Conservation (phyloP, 2,329 filamentous ascomycete genomes). For the Ceratocystis cubensis region DNA sequence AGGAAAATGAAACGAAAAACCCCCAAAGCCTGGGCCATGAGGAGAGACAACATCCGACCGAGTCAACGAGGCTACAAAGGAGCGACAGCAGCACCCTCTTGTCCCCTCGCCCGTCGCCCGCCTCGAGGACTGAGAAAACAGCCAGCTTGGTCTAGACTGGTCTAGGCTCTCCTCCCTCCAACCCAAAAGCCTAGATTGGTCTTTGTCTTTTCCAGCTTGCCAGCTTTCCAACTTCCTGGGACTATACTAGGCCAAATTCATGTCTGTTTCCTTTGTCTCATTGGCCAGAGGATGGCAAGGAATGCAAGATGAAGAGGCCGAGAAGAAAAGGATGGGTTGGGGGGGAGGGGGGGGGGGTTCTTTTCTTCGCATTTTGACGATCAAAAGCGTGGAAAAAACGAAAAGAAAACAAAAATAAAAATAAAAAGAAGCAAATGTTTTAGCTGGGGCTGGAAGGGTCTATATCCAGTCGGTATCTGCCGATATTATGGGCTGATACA, state of each 20-base stretch:
- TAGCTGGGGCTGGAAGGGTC: conserved; percentile 7
- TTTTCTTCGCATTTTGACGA: not conserved
- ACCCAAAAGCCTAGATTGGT: conserved; percentile 5
- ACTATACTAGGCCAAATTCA: not conserved
- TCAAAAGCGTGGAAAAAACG: not conserved
- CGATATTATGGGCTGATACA: not conserved
- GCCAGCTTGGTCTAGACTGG: not conserved
- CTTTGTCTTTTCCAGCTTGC: conserved; percentile 13
- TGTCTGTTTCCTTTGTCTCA: not conserved
- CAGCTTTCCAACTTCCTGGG: not conserved
- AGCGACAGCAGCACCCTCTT: not conserved
- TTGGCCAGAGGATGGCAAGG: not conserved
- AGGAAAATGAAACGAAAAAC: not conserved
- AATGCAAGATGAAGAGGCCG: not conserved
- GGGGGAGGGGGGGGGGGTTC: not conserved
- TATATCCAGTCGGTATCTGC: conserved; percentile 3
- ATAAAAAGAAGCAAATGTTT: not conserved
- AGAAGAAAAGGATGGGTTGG: not conserved
- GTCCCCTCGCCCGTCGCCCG: too few relatives aligned
- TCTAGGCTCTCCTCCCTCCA: not conserved
- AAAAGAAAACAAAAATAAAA: not conserved
- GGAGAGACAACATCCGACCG: not conserved
- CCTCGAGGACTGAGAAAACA: not conserved
- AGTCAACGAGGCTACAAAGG: not conserved
- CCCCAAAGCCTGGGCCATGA: not conserved